A percentile compares a stretch with the other conserved stretches of the same genome.
phyloP scores from a whole-genome alignment of 1,284 basidiomycete species.

The Bjerkandera adusta region DNA sequence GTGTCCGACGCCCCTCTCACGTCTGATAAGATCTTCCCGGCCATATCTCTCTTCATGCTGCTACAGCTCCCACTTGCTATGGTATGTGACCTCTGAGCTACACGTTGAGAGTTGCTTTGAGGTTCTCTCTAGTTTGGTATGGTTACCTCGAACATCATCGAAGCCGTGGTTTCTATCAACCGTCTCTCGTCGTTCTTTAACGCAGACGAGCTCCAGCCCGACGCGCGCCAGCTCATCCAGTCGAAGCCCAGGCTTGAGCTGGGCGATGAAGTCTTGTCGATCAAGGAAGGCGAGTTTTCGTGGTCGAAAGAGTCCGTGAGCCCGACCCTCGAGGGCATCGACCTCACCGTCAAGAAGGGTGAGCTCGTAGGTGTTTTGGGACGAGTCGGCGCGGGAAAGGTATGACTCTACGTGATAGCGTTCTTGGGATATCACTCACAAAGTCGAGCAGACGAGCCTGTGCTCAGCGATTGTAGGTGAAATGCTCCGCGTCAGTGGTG shows the following conservation, averaged over 20 bases:
- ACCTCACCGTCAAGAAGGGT: constrained; percentile 78
- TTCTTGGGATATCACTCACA: constrained; percentile 31
- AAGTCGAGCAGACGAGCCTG: constrained; percentile 60
- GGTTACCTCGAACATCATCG: constrained; percentile 77
- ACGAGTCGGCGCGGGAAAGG: constrained; percentile 90
- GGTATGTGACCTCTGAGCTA: too few species aligned
- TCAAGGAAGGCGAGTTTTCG: constrained; percentile 74
- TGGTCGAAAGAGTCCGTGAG: constrained; percentile 63
- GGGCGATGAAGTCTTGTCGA: constrained; percentile 74
- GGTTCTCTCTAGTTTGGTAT: constrained; percentile 50
- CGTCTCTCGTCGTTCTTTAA: constrained; percentile 79
- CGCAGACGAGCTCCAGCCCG: constrained; percentile 78
- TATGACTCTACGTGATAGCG: too few species aligned
- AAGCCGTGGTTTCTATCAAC: constrained; percentile 83
- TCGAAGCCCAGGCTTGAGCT: constrained; percentile 37
- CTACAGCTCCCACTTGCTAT: constrained; percentile 88
- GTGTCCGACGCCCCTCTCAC: constrained; percentile 77
- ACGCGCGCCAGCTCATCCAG: constrained; percentile 58
- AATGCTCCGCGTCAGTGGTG: constrained; percentile 78
- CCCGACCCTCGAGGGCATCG: constrained; percentile 77
- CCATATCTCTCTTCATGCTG: constrained; percentile 91
- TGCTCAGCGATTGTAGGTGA: constrained; percentile 84
- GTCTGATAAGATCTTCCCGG: constrained; percentile 91
- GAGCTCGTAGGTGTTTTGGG: constrained; percentile 87
- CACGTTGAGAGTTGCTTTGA: too few species aligned